phyloP scores from a whole-genome alignment of 2,329 filamentous ascomycete genomes.

The Fusarium sp. region DNA sequence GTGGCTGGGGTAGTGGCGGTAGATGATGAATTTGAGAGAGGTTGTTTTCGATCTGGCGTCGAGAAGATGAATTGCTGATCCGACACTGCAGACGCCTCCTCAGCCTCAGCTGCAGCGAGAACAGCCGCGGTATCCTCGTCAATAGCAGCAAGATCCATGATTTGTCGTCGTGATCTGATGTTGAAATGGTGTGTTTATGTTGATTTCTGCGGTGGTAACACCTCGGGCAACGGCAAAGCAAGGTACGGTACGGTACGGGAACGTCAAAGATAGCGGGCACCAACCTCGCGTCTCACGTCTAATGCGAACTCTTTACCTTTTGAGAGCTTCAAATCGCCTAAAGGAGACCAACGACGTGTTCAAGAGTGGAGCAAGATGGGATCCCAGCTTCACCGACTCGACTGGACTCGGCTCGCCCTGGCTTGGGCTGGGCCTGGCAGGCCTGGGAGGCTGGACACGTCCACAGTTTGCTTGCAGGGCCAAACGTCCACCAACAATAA shows the following conservation, averaged over 20 bases:
- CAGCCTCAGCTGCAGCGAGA: conserved; percentile 41
- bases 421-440: neutral
- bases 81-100: conserved; percentile 36
- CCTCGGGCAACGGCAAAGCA: conserved; percentile 25
- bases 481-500: conserved; percentile 4
- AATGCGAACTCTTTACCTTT: conserved; percentile 39
- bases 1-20: conserved; percentile 41
- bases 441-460: conserved; percentile 32
- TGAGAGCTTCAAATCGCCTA: conserved; percentile 36
- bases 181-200: conserved; percentile 10
- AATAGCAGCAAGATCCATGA: conserved; percentile 45
- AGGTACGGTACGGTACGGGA: neutral
- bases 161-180: neutral
- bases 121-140: conserved; percentile 47
- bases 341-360: conserved; percentile 41
- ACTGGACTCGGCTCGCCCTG: conserved; percentile 5
- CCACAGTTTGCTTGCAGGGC: conserved; percentile 24
- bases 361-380: conserved; percentile 37
- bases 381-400: conserved; percentile 43
- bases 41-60: conserved; percentile 46
- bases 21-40: conserved; percentile 31
- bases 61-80: conserved; percentile 44
- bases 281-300: conserved; percentile 21
- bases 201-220: neutral
- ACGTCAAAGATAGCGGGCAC: conserved; percentile 29